Percentiles rank a stretch among this genome's conserved stretches.
Evolutionary conservation across 2,329 filamentous ascomycete species (phyloP).

Genomic region (Cytospora schulzeri): DNA sequence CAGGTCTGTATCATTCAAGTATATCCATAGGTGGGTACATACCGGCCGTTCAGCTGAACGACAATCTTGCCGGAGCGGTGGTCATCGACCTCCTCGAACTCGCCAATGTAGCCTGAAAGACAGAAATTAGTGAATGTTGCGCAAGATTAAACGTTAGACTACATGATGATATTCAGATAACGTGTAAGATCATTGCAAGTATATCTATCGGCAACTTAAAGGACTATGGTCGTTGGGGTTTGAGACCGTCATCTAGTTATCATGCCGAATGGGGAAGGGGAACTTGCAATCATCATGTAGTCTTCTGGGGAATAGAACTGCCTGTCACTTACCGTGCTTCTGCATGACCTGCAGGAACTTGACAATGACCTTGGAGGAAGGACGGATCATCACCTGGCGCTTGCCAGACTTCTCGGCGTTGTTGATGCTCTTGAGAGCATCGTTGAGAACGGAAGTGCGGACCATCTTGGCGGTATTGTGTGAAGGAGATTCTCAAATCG

Average conservation of each 20-base stretch:
- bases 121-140: slow-evolving; percentile 74
- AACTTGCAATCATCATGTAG: slow-evolving; percentile 24
- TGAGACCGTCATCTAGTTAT: slow-evolving; percentile 99
- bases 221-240: slow-evolving; percentile 83
- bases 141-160: slow-evolving; percentile 90
- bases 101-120: slow-evolving; percentile 87
- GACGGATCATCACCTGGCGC: slow-evolving; percentile 98
- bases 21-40: slow-evolving; percentile 23
- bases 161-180: slow-evolving; percentile 78
- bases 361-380: slow-evolving; percentile 98
- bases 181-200: slow-evolving; percentile 92
- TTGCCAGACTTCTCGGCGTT: slow-evolving; percentile 99
- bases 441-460: slow-evolving; percentile 98
- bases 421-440: slow-evolving; percentile 99
- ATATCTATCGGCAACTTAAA: slow-evolving; percentile 99
- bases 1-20: neutral
- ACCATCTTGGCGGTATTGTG: slow-evolving; percentile 78
- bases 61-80: slow-evolving; percentile 99
- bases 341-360: slow-evolving; percentile 99
- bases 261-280: slow-evolving; percentile 74
- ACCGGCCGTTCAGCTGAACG: slow-evolving; percentile 96
- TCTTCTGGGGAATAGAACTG: slow-evolving; percentile 15
- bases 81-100: slow-evolving; percentile 99
- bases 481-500: slow-evolving; percentile 79
- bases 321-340: slow-evolving; percentile 83